Percentiles rank a stretch among this genome's conserved stretches.
Conservation (phyloP, 108 stramenopile species). For the Cyclotella cryptica region DNA sequence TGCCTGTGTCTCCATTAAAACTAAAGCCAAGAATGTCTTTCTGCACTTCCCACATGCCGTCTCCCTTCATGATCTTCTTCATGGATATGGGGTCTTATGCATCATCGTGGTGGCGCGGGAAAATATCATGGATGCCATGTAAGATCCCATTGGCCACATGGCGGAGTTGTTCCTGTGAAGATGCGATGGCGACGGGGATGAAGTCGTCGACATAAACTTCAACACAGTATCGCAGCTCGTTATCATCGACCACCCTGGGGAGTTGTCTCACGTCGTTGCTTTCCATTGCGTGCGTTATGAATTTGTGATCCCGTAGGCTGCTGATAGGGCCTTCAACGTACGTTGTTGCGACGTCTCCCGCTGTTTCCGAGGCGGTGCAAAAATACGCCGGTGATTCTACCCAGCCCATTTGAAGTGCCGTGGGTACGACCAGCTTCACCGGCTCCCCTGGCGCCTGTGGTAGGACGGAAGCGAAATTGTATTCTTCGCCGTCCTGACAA, state of each 20-base stretch:
- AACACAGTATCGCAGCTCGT: constrained; percentile 1
- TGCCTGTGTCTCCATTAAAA: neutral
- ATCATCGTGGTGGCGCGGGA: neutral
- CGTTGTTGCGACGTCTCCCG: neutral
- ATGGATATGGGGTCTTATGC: constrained; percentile 33
- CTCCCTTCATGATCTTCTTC: constrained; percentile 20
- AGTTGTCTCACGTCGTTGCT: neutral
- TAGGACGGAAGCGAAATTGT: constrained; percentile 12
- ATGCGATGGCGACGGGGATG: constrained; percentile 8
- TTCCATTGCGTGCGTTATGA: neutral
- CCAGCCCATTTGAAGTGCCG: too few species aligned
- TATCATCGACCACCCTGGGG: neutral
- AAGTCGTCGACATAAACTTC: constrained; percentile 38
- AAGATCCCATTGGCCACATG: constrained; percentile 2
- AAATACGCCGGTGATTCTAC: too few species aligned
- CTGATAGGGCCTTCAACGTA: neutral
- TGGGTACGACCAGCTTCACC: constrained; percentile 1
- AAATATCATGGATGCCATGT: constrained; percentile 30
- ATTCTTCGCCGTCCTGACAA: constrained; percentile 11
- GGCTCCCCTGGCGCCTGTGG: neutral
- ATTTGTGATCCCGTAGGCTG: neutral
- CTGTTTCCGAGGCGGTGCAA: too few species aligned
- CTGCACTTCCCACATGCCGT: neutral
- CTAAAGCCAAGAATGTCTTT: constrained; percentile 7
- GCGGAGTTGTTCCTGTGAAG: constrained; percentile 1